These are phyloP conservation scores for Stramenopiles sp. DNA, from an alignment of 352 stramenopile species.

Conservation along the genomic window DNA sequence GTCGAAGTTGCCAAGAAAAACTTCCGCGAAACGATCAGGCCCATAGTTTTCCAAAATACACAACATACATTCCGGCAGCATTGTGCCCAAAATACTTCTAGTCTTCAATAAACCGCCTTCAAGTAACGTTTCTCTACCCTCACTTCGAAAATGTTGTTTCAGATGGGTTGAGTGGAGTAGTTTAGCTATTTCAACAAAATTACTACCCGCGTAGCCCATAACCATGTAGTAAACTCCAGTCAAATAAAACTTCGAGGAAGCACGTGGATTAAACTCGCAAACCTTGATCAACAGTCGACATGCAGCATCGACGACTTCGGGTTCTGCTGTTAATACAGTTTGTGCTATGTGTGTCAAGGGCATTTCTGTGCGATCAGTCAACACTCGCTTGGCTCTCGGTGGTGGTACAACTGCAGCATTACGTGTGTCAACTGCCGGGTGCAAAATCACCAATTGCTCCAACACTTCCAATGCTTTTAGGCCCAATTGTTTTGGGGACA, in stretches of 20 bases:
- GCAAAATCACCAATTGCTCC: too few relatives aligned
- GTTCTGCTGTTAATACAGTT: too few relatives aligned
- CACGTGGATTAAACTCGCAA: too few relatives aligned
- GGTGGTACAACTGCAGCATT: too few relatives aligned
- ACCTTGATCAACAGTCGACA: too few relatives aligned
- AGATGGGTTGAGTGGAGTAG: not conserved
- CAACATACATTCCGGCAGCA: slow-evolving; percentile 72
- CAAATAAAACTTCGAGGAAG: slow-evolving; percentile 32
- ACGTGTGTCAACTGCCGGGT: too few relatives aligned
- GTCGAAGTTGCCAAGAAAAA: slow-evolving; percentile 53
- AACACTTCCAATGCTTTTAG: too few relatives aligned
- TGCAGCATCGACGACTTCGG: too few relatives aligned
- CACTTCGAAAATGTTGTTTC: not conserved
- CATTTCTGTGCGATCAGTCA: too few relatives aligned
- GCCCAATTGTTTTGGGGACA: too few relatives aligned
- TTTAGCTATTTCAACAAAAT: not conserved
- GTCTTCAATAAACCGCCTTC: slow-evolving; percentile 20
- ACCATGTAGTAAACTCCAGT: slow-evolving; percentile 51
- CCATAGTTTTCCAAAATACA: slow-evolving; percentile 53
- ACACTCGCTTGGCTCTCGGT: too few relatives aligned
- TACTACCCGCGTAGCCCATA: slow-evolving; percentile 32
- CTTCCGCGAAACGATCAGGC: slow-evolving; percentile 51
- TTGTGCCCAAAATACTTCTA: slow-evolving; percentile 44
- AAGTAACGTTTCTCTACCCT: not conserved
- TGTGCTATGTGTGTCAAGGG: too few relatives aligned